Percentiles rank a stretch among this genome's conserved stretches.
These are phyloP conservation scores for Chaetomium fimeti DNA, from an alignment of 495 filamentous ascomycete genomes.

Conservation along the genomic window DNA sequence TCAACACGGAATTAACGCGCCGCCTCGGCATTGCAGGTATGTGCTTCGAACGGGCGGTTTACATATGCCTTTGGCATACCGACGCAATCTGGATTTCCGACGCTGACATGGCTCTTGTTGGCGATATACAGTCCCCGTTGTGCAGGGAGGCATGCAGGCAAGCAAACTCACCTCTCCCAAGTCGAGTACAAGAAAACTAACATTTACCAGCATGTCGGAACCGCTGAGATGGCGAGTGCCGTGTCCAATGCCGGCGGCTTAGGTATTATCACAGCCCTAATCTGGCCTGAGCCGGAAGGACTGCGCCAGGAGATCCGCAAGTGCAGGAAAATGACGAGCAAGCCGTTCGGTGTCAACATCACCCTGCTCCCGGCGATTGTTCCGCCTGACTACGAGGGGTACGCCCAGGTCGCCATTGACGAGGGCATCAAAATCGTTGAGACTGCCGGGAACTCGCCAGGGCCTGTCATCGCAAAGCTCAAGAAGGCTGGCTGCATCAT, in stretches of 20 bases:
- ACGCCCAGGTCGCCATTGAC: constrained; percentile 89
- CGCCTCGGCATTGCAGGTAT: constrained; percentile 81
- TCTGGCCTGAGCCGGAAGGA: constrained; percentile 88
- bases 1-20: constrained; percentile 86
- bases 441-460: constrained; percentile 93
- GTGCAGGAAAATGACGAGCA: constrained; percentile 79
- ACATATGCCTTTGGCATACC: constrained; percentile 5
- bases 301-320: constrained; percentile 89
- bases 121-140: constrained; percentile 72
- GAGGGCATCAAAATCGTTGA: constrained; percentile 94
- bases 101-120: constrained; percentile 32
- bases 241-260: constrained; percentile 95
- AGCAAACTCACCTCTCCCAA: constrained; percentile 28
- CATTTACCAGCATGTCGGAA: constrained; percentile 54
- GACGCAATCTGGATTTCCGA: constrained; percentile 3
- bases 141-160: constrained; percentile 83
- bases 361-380: constrained; percentile 88
- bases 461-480: constrained; percentile 83
- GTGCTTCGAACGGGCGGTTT: constrained; percentile 17
- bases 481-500: constrained; percentile 77
- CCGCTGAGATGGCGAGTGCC: constrained; percentile 87
- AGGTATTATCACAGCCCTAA: constrained; percentile 91
- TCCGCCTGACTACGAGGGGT: constrained; percentile 88
- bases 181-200: constrained; percentile 18
- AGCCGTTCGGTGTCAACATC: constrained; percentile 94